Evolutionary conservation across 257 asterid genomes (phyloP).

Genomic region (Anisodus tanguticus): DNA sequence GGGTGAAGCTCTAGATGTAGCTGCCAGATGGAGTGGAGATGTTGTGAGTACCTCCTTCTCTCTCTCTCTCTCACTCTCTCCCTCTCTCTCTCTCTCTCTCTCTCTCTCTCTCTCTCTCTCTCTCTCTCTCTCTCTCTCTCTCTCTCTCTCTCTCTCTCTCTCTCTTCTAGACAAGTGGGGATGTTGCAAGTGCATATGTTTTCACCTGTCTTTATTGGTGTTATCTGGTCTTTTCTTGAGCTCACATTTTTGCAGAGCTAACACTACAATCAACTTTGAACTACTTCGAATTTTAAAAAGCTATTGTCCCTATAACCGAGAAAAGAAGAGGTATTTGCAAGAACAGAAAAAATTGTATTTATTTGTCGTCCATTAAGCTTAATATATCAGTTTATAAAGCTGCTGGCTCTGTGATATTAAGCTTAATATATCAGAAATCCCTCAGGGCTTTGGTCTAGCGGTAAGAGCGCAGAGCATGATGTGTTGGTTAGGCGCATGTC

Average conservation of each 20-base stretch:
- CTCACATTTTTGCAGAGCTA: background rate
- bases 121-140: conserved; percentile 23
- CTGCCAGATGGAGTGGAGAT: conserved; percentile 99
- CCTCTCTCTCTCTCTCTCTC: conserved; percentile 30
- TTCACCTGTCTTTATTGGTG: conserved; percentile 9
- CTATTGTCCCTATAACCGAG: background rate
- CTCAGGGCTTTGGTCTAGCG: too few relatives aligned
- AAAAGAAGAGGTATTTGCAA: conserved; percentile 12
- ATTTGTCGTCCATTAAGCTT: background rate
- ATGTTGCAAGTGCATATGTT: conserved; percentile 7
- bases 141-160: conserved; percentile 30
- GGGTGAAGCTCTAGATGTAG: conserved; percentile 99
- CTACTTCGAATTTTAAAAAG: background rate
- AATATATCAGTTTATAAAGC: background rate
- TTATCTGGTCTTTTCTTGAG: conserved; percentile 7
- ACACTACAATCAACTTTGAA: background rate
- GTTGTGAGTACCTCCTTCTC: conserved; percentile 67
- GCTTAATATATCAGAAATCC: too few relatives aligned
- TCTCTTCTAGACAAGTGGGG: conserved; percentile 10
- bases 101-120: conserved; percentile 28
- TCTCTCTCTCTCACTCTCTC: conserved; percentile 26
- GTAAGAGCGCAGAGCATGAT: too few relatives aligned
- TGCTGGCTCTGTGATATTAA: background rate
- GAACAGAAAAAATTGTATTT: conserved; percentile 9
- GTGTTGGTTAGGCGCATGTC: too few relatives aligned